A percentile compares a stretch with the other conserved stretches of the same genome.
These are phyloP conservation scores for Verbena officinalis DNA, from an alignment of 257 asterid species.

Conservation along the genomic window DNA sequence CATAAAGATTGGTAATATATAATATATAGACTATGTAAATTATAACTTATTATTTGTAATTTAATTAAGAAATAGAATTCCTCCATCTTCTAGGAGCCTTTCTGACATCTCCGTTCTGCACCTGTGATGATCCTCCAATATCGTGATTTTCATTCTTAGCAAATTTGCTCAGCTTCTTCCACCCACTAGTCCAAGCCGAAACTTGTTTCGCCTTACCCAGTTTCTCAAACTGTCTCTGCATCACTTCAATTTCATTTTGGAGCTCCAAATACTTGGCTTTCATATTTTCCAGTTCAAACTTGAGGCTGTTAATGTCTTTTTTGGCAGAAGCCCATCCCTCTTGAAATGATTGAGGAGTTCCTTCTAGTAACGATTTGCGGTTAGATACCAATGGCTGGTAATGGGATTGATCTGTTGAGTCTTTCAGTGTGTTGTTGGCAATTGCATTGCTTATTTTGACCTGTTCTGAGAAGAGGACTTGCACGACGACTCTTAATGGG, in stretches of 20 bases:
- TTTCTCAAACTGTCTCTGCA: slow-evolving; percentile 85
- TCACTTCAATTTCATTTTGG: slow-evolving; percentile 67
- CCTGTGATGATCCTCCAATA: slow-evolving; percentile 36
- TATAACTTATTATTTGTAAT: slow-evolving; percentile 5
- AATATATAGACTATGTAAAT: not conserved
- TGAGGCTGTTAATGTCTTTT: slow-evolving; percentile 88
- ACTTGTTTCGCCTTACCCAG: slow-evolving; percentile 59
- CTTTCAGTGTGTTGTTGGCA: slow-evolving; percentile 68
- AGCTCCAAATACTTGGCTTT: slow-evolving; percentile 77
- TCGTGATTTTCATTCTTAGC: slow-evolving; percentile 59
- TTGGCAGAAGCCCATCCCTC: slow-evolving; percentile 97
- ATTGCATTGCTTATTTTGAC: slow-evolving; percentile 88
- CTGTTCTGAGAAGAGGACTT: slow-evolving; percentile 92
- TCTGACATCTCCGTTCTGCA: slow-evolving; percentile 46
- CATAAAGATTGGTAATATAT: no score
- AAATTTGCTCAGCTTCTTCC: slow-evolving; percentile 83
- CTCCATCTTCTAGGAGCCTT: slow-evolving; percentile 89
- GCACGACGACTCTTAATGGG: slow-evolving; percentile 86
- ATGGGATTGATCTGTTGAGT: slow-evolving; percentile 52
- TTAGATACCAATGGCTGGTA: slow-evolving; percentile 67
- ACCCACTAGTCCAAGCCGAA: slow-evolving; percentile 76
- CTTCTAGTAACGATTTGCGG: slow-evolving; percentile 80
- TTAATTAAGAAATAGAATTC: slow-evolving; percentile 72
- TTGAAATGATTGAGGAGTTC: slow-evolving; percentile 92
- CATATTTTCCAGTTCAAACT: slow-evolving; percentile 80